Evolutionary conservation across 352 stramenopile species (phyloP), one percentile per base, ranked within the genome.

Genomic region (Phytophthora crassamura): DNA sequence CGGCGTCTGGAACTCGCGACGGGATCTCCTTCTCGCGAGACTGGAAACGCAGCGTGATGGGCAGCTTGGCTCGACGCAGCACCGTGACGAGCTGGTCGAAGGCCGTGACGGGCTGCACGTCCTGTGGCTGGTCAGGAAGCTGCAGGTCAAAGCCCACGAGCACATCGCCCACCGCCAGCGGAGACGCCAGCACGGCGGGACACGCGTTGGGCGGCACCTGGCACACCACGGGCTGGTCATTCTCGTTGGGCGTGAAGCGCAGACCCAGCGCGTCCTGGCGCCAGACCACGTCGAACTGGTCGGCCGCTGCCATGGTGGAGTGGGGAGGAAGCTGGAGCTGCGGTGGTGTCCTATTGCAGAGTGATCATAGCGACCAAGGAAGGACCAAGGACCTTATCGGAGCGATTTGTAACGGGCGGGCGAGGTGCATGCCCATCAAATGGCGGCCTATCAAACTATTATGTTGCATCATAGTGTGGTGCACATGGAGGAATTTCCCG

Each of bases 221-320:
- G 50, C 82, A 91, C n/a, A 93, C 70, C n/a, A 93, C 81, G 3
- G 84, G 77, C 33, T 77, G 54, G 58, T 89, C 80, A 40, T 69
- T 74, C 39, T 88, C 78, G 49, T 89, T 87, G 49, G 82, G 84
- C 54, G 84, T 93, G 74, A 93, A 93, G 69, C 80, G 78, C 64
- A 93, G 51, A 16, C 80, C 79, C 16, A 93, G 67, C 34, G 72
- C 62, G 46, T 78, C 76, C 12, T 78, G 66, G 35, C 72, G 60
- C 84, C 84, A 93, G 14, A 78, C 70, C 15, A 93, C 68, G 55
- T 93, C 84, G 69, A 86, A 91, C 7, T 58, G 49, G 33, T 45
- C 63, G 48, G 25, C 30, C 11, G 30, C 35, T 16, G 28, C 46
- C 43, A 63, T 57, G 40, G 10, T 11, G 12, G 28, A 39, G 30